These are phyloP conservation scores for Aspergillus tubingensis DNA, from an alignment of 2,329 filamentous ascomycete genomes.

Conservation along the genomic window DNA sequence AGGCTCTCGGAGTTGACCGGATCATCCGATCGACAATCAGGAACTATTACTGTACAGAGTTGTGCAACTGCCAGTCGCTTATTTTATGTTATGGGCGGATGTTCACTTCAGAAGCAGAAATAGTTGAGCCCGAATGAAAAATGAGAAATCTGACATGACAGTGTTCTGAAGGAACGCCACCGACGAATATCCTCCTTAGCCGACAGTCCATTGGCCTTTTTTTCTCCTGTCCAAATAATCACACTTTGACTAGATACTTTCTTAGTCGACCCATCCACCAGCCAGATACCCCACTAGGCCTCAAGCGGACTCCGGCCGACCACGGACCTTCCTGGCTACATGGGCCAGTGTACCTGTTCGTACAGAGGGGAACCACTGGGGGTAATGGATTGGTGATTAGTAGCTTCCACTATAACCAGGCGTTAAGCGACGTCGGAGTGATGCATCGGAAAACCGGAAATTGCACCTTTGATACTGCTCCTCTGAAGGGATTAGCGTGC, in stretches of 20 bases:
- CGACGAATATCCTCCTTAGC: not conserved
- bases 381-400: not conserved
- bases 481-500: not conserved
- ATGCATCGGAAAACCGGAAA: not conserved
- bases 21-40: constrained; percentile 17
- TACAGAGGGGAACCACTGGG: not conserved
- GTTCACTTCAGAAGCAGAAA: too few species aligned
- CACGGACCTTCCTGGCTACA: not conserved
- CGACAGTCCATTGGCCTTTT: not conserved
- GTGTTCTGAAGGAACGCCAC: too few species aligned
- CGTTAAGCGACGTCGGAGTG: not conserved
- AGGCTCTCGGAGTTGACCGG: constrained; percentile 7
- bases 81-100: too few species aligned
- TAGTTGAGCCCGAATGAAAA: too few species aligned
- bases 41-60: not conserved
- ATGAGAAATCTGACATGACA: too few species aligned
- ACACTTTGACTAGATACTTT: not conserved
- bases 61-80: too few species aligned
- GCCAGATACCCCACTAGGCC: not conserved
- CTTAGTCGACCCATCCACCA: not conserved
- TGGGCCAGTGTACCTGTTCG: not conserved
- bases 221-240: not conserved
- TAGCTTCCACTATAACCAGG: not conserved
- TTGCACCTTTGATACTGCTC: not conserved
- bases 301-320: not conserved